Percentiles rank a stretch among this genome's conserved stretches.
Evolutionary conservation across 768 basidiomycete species (phyloP).

Genomic region (Gymnopilus dilepis): DNA sequence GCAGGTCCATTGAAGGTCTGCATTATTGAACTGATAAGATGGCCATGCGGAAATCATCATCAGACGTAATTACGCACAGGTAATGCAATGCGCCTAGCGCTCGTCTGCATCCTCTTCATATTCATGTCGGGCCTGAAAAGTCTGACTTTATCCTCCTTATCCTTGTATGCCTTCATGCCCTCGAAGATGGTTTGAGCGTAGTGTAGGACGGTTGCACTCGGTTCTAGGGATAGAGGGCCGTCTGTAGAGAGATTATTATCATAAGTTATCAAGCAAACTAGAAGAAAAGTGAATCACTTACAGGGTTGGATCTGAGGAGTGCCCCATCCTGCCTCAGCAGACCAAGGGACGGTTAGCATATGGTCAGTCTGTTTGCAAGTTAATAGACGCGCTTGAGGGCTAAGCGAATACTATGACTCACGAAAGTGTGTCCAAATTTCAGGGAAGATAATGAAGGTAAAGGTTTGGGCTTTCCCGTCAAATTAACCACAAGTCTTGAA

Average conservation of each 20-base stretch:
- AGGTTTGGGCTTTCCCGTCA: slow-evolving; percentile 57
- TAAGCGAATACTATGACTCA: slow-evolving; percentile 40
- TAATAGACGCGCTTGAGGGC: slow-evolving; percentile 7
- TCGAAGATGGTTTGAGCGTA: slow-evolving; percentile 94
- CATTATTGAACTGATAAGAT: not conserved
- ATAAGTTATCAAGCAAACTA: slow-evolving; percentile 1
- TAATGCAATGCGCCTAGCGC: slow-evolving; percentile 77
- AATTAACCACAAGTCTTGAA: slow-evolving; percentile 53
- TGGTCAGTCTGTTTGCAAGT: slow-evolving; percentile 69
- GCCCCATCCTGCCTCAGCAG: slow-evolving; percentile 76
- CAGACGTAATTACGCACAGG: slow-evolving; percentile 55
- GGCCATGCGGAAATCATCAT: too few relatives aligned
- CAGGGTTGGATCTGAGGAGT: slow-evolving; percentile 84
- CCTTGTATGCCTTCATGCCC: slow-evolving; percentile 93
- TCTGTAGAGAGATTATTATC: slow-evolving; percentile 45
- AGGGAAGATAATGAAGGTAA: slow-evolving; percentile 71
- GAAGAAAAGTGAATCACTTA: slow-evolving; percentile 41
- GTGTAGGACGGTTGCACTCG: slow-evolving; percentile 83
- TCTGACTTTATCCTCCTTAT: slow-evolving; percentile 71
- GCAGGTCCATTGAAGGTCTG: slow-evolving; percentile 81
- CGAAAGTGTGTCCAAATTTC: slow-evolving; percentile 87
- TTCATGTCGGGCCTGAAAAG: slow-evolving; percentile 97
- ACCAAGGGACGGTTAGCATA: slow-evolving; percentile 86
- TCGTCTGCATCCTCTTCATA: slow-evolving; percentile 93
- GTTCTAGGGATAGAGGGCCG: slow-evolving; percentile 74